Evolutionary conservation across 169 alveolate species (phyloP), one percentile per base, ranked within the genome.

Genomic region (Plasmodium relictum): DNA sequence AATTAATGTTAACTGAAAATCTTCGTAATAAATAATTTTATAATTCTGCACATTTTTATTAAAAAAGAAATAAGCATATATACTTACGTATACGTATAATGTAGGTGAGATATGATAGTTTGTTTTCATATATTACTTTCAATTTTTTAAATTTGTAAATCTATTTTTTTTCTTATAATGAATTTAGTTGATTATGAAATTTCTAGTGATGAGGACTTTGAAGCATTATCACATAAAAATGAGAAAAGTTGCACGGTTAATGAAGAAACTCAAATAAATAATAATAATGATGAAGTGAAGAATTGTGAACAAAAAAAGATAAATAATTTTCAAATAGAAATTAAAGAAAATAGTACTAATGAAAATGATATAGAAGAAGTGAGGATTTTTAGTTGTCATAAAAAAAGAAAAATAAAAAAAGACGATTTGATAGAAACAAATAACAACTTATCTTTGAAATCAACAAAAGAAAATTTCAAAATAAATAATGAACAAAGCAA

Each of bases 141-240:
- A 31, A 3, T 31, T 31, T 31, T 31, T 31, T 31, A 2, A 2
- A 31, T 2, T 3, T 31, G 1, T 2, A 3, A 31, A 31, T 31
- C 3, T 31, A 2, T 31, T 31, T 31, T 31, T 31, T n/a, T 12
- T 20, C 39, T 7, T 66, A 66, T 73, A 71, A 83, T 83, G 91
- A 83, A 68, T 56, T 83, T 83, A 62, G 91, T 83, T 24, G 91
- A 83, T 37, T 83, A 83, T 61, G 91, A 83, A 68, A 22, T 83
- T 68, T 83, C 91, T 45, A 83, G 83, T 52, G 91, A 83, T 20
- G 91, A 83, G 1, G 91, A 83, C 31, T 42, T 9, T 10, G 73
- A 31, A 52, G 3, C 39, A 31, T 31, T 31, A 31, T 31, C 39
- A 3, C 39, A 42, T 16, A 68, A 6, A 68, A n/a, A 18, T 18